Conservation (phyloP, 306 rosid genomes). For the Betula pendula region DNA sequence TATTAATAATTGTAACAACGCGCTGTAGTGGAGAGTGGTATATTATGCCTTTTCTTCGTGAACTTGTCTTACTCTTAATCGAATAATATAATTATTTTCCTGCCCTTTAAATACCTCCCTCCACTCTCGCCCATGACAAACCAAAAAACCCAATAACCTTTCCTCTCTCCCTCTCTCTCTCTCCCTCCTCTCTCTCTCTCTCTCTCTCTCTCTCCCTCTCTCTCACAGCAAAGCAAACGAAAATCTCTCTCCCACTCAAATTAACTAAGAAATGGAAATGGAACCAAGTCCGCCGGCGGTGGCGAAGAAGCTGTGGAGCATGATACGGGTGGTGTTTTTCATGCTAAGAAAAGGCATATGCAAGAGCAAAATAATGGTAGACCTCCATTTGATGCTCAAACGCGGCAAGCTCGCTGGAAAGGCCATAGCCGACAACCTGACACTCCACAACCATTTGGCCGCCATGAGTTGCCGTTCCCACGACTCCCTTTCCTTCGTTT, state of each 20-base stretch:
- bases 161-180: slow-evolving; percentile 10
- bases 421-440: slow-evolving; percentile 51
- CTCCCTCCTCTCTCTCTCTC: slow-evolving; percentile 12
- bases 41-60: neutral
- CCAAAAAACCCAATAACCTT: neutral
- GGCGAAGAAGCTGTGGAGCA: slow-evolving; percentile 65
- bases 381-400: slow-evolving; percentile 57
- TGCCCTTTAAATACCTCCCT: slow-evolving; percentile 38
- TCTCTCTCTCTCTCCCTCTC: slow-evolving; percentile 17
- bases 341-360: slow-evolving; percentile 69
- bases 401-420: slow-evolving; percentile 74
- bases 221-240: neutral
- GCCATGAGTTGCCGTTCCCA: slow-evolving; percentile 51
- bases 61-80: neutral
- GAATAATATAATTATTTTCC: slow-evolving; percentile 22
- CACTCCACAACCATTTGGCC: slow-evolving; percentile 46
- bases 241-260: neutral
- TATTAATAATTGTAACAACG: neutral
- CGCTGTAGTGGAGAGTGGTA: slow-evolving; percentile 1
- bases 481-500: slow-evolving; percentile 52
- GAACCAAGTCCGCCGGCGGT: slow-evolving; percentile 44
- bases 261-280: slow-evolving; percentile 53
- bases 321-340: slow-evolving; percentile 50
- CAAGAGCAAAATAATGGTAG: slow-evolving; percentile 57
- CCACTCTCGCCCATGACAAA: slow-evolving; percentile 8